Evolutionary conservation across 192 early-diverging fungal species (phyloP).

Genomic region (Rhizophagus sp.): DNA sequence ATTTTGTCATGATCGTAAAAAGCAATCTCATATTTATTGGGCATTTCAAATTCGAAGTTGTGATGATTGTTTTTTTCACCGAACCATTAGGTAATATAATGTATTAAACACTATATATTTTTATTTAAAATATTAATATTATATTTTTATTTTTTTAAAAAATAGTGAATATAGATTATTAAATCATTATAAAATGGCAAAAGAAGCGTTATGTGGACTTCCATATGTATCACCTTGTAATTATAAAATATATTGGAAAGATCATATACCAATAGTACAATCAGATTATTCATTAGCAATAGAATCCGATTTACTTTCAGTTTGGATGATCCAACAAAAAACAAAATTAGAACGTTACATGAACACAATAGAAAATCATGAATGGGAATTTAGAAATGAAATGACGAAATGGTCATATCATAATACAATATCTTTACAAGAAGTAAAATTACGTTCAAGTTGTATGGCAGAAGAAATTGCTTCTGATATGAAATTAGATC

Average conservation of each 20-base stretch:
- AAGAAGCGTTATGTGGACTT: slow-evolving; percentile 1
- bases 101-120: too few relatives aligned
- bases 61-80: not conserved
- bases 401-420: slow-evolving; percentile 6
- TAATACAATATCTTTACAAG: not conserved
- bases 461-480: slow-evolving; percentile 6
- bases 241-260: slow-evolving; percentile 14
- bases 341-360: not conserved
- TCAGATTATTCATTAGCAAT: not conserved
- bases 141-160: not conserved
- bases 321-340: not conserved
- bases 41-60: slow-evolving; percentile 11
- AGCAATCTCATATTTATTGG: slow-evolving; percentile 7
- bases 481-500: not conserved
- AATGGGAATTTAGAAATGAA: slow-evolving; percentile 13
- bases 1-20: slow-evolving; percentile 6
- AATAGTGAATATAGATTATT: not conserved
- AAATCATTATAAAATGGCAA: not conserved
- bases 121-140: not conserved
- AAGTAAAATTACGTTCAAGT: slow-evolving; percentile 2
- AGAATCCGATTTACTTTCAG: not conserved
- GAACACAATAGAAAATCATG: not conserved
- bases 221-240: not conserved
- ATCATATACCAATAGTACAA: not conserved
- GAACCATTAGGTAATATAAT: slow-evolving; percentile 11